Percentiles rank a stretch among this genome's conserved stretches.
Conservation (phyloP, 2,329 filamentous ascomycete genomes). For the Penicillium sp. region DNA sequence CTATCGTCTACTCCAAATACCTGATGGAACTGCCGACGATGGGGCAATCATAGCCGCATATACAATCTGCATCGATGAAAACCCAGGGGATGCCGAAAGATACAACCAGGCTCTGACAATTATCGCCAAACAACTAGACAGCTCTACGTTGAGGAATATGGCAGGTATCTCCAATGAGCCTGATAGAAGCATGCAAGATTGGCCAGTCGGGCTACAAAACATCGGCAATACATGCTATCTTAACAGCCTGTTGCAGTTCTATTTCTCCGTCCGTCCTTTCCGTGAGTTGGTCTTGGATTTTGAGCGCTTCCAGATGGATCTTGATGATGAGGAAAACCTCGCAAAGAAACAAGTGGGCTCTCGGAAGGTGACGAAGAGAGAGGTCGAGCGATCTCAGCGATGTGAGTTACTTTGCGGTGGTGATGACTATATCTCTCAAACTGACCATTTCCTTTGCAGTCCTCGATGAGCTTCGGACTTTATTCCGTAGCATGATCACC, state of each 20-base stretch:
- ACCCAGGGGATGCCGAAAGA: slow-evolving; percentile 45
- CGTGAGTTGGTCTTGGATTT: slow-evolving; percentile 77
- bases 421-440: background rate
- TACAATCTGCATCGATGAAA: slow-evolving; percentile 46
- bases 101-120: slow-evolving; percentile 50
- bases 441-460: slow-evolving; percentile 51
- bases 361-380: slow-evolving; percentile 59
- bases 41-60: slow-evolving; percentile 52
- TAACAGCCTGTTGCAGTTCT: slow-evolving; percentile 93
- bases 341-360: slow-evolving; percentile 72
- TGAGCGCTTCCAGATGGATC: slow-evolving; percentile 66
- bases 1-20: slow-evolving; percentile 52
- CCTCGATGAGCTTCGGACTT: slow-evolving; percentile 65
- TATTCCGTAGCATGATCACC: slow-evolving; percentile 70
- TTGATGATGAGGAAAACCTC: slow-evolving; percentile 60
- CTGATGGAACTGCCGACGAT: slow-evolving; percentile 52
- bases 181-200: slow-evolving; percentile 45
- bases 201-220: slow-evolving; percentile 84
- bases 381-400: slow-evolving; percentile 63
- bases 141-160: slow-evolving; percentile 35
- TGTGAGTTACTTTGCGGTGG: slow-evolving; percentile 58
- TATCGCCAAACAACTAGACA: slow-evolving; percentile 46
- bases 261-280: slow-evolving; percentile 82
- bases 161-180: slow-evolving; percentile 31
- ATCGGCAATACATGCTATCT: slow-evolving; percentile 98